These are phyloP conservation scores for Diaporthe sp. DNA, from an alignment of 2,329 filamentous ascomycete genomes.

Conservation along the genomic window DNA sequence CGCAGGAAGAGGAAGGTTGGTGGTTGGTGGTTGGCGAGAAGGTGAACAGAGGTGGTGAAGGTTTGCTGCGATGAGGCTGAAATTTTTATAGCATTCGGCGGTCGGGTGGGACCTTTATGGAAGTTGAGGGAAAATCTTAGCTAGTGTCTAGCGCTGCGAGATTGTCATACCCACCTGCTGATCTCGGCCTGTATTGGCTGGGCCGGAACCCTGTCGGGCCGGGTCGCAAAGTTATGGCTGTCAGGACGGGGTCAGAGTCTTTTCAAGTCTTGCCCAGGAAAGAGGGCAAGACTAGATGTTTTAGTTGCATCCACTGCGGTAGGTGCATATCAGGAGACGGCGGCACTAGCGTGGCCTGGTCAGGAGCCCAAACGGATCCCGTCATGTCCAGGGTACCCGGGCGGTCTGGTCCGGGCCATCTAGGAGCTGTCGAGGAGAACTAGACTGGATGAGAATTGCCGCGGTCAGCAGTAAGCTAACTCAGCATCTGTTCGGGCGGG, in stretches of 20 bases:
- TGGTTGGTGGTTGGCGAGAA: neutral
- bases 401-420: slow-evolving; percentile 17
- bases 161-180: slow-evolving; percentile 34
- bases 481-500: neutral
- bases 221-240: neutral
- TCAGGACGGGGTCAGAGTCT: too few species aligned
- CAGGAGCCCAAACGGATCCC: slow-evolving; percentile 29
- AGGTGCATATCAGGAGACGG: slow-evolving; percentile 28
- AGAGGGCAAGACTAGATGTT: neutral
- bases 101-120: slow-evolving; percentile 17
- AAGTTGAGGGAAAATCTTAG: slow-evolving; percentile 1
- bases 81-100: slow-evolving; percentile 18
- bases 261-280: too few species aligned
- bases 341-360: slow-evolving; percentile 15
- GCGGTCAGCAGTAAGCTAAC: neutral
- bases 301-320: neutral
- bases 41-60: slow-evolving; percentile 5
- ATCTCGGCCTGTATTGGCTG: slow-evolving; percentile 31
- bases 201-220: slow-evolving; percentile 29
- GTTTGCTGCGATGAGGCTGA: slow-evolving; percentile 43
- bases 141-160: slow-evolving; percentile 14
- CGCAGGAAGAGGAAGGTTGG: neutral
- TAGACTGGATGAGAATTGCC: neutral
- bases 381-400: slow-evolving; percentile 10
- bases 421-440: neutral